Base-by-base conservation (phyloP, 176 grass and related monocot species). In the Carex scoparia region DNA sequence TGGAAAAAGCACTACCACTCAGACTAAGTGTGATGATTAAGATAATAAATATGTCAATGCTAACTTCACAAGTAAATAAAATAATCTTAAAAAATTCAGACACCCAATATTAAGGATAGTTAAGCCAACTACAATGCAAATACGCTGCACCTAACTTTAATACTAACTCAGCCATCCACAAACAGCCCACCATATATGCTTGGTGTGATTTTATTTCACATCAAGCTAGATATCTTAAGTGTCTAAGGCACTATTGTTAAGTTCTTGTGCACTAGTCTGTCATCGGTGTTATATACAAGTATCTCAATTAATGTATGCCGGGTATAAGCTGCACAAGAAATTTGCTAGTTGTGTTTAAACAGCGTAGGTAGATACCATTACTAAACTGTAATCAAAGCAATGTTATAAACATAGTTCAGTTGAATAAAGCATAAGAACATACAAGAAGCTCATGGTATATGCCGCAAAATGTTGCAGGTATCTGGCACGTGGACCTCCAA, bases 401-500 rank as follows among this genome's bases (percentile, higher is more conserved):
- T 65, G 32, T 44, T 15, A 13, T 38, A 32, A 84, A 48, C 74
- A 18, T 67, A 82, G n/a, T 65, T 65, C 81, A 90, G 55, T 19
- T 49, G 82, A 65, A 38, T 10, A 11, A 37, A 55, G 16, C 67
- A 87, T 69, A 31, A 85, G 78, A 87, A 37, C 66, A 84, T 95
- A 99, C 97, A 91, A 90, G 81, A 60, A 99, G 86, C 53, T 99
- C 97, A 84, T 99, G 91, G 51, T 95, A 99, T 65, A n/a, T n/a
- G 97, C 91, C 57, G 97, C 93, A 92, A 91, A 99, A 62, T 94
- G 96, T 78, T 99, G 97, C 6, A 91, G 93, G 89, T 99, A 99
- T 95, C 90, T 95, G 75, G 97, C 88, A 69, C 93, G 97, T 48
- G 97, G 87, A 37, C 97, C 97, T 66, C 93, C 97, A 79, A 99